Base-by-base conservation (phyloP, 2,329 filamentous ascomycete species). In the Allantophomopsis lycopodina region DNA sequence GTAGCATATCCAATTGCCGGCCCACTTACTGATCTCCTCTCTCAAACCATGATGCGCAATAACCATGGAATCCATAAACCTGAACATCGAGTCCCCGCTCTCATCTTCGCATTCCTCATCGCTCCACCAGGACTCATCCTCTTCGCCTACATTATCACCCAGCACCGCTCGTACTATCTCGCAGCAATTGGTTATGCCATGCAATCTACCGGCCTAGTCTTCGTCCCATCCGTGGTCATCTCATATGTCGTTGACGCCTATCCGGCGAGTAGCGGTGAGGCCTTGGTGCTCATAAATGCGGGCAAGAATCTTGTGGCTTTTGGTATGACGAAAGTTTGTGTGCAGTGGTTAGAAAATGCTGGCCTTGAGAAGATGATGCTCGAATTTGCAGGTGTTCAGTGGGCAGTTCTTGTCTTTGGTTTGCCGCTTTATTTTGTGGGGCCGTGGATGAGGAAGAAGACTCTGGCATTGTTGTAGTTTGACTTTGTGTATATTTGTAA, bases 31-130 rank as follows among this genome's bases (percentile, higher is more conserved):
- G 18, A 20, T 20, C 18, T 20, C 18, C 18, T n/a, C 34, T 42
- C 2, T 31, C 17, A 10, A 20, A 13, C 7, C 5, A 47, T 60
- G 37, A 50, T 54, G n/a, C 50, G 45, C 30, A 51, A 55, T 32
- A 57, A 59, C 40, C 47, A 48, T 32, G 52, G 55, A 18, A 38
- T 58, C 18, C 58, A 61, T 44, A 54, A 60, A 37, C 60, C 61
- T 15, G 58, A 63, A 40, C 55, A 61, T 46, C 54, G 60, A 20
- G 48, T 64, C 2, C 56, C 61, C 2, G 53, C 58, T 2, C 51
- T 64, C 2, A 50, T 59, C 17, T 44, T 62, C 10, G 60, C 60
- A 5, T 55, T 62, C 35, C 34, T 59, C n/a, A 37, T 58, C 28
- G 54, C 51, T n/a, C 53, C 57, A 4, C 37, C 50, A 4, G 57